Conservation (phyloP, 2,329 filamentous ascomycete genomes). For the Bipolaris zeicola region DNA sequence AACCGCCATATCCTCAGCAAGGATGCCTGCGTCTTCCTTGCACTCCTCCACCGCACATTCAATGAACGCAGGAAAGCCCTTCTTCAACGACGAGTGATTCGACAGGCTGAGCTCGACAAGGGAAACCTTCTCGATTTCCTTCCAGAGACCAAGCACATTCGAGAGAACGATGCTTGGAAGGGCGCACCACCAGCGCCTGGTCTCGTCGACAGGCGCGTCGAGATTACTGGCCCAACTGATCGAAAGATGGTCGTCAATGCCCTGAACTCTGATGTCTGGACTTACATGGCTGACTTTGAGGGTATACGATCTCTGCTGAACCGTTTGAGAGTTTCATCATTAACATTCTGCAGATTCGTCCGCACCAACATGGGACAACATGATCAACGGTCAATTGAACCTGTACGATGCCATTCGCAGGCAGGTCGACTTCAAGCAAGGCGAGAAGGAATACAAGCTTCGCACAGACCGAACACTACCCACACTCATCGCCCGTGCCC, state of each 20-base stretch:
- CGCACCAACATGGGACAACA: constrained; percentile 98
- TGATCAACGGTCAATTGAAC: constrained; percentile 98
- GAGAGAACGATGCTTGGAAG: constrained; percentile 92
- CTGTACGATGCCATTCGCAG: constrained; percentile 93
- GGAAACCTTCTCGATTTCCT: constrained; percentile 91
- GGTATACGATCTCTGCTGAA: constrained; percentile 59
- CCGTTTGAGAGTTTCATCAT: neutral
- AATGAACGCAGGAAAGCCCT: constrained; percentile 86
- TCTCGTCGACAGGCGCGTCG: constrained; percentile 88
- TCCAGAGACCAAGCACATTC: constrained; percentile 92
- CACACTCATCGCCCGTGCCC: constrained; percentile 90
- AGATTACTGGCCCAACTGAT: constrained; percentile 97
- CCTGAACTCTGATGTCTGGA: constrained; percentile 94
- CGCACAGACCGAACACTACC: constrained; percentile 85
- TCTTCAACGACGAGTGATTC: constrained; percentile 81
- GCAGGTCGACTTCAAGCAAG: constrained; percentile 95
- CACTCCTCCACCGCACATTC: constrained; percentile 93
- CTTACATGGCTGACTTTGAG: constrained; percentile 99
- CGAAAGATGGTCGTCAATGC: constrained; percentile 99
- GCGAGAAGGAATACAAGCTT: constrained; percentile 95
- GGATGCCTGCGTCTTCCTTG: constrained; percentile 87
- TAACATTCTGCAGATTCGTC: constrained; percentile 71
- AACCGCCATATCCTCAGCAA: constrained; percentile 92
- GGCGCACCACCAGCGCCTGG: constrained; percentile 90
- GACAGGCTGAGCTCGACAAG: constrained; percentile 92